phyloP scores from a whole-genome alignment of 78 protist species.

The Protostelium mycophagum region DNA sequence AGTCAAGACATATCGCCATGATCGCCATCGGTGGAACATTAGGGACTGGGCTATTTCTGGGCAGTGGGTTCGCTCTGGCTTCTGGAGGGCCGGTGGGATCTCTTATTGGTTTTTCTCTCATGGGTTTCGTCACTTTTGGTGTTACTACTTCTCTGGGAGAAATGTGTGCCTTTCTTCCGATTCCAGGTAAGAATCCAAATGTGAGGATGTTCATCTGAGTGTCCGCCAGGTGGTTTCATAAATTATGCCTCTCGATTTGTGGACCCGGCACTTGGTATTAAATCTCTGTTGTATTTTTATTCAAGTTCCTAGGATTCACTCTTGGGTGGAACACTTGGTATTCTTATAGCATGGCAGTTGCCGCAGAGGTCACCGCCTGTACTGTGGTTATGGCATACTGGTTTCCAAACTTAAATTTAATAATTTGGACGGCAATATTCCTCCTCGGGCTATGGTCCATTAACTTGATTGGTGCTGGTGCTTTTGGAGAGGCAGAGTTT shows the following conservation, averaged over 20 bases:
- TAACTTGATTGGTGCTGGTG: neutral
- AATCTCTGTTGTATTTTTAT: neutral
- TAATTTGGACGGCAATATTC: neutral
- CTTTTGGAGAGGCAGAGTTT: neutral
- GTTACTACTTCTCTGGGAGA: neutral
- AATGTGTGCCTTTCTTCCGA: neutral
- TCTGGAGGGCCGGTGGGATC: neutral
- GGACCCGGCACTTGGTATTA: neutral
- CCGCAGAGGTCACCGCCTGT: neutral
- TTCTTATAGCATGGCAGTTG: neutral
- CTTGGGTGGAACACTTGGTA: neutral
- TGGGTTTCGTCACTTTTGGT: neutral
- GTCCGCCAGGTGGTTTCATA: neutral
- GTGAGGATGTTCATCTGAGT: neutral
- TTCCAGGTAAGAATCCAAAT: neutral
- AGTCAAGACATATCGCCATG: neutral
- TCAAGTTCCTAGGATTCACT: neutral
- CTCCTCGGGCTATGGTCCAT: neutral
- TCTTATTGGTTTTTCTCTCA: neutral
- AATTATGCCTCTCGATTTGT: constrained; percentile 7
- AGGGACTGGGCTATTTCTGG: neutral
- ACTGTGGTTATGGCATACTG: neutral
- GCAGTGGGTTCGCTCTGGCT: neutral
- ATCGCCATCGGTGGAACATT: constrained; percentile 4
- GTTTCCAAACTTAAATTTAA: neutral